Conservation (phyloP, 1,139 yeast species). For the Yamadazyma jaroonii region DNA sequence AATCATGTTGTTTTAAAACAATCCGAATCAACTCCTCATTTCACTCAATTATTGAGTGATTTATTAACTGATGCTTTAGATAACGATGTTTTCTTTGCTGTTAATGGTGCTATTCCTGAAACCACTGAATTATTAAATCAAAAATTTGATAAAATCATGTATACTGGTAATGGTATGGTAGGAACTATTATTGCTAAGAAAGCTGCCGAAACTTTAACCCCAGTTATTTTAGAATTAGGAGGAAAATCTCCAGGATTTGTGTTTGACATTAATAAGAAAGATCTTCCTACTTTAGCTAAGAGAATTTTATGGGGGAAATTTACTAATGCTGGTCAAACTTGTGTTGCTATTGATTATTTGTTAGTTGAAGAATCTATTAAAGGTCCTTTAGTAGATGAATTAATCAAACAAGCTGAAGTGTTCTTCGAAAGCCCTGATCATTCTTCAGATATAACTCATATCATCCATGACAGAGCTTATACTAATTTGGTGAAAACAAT, state of each 20-base stretch:
- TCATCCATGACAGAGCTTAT: conserved; percentile 62
- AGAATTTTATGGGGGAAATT: conserved; percentile 79
- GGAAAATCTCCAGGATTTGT: conserved; percentile 89
- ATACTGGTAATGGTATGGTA: conserved; percentile 78
- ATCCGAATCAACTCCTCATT: conserved; percentile 69
- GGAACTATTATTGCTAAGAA: conserved; percentile 77
- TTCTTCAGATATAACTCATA: conserved; percentile 53
- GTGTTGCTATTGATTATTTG: conserved; percentile 85
- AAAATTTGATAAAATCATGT: conserved; percentile 78
- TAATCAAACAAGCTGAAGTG: conserved; percentile 38
- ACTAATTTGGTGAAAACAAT: conserved; percentile 48
- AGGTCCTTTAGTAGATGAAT: conserved; percentile 47
- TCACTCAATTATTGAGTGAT: conserved; percentile 53
- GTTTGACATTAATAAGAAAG: conserved; percentile 44
- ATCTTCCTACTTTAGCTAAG: conserved; percentile 54
- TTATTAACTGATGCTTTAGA: conserved; percentile 55
- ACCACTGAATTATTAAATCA: conserved; percentile 63
- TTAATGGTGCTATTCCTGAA: conserved; percentile 75
- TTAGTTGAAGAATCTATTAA: conserved; percentile 60
- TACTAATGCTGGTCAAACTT: conserved; percentile 84
- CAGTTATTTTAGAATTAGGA: conserved; percentile 80
- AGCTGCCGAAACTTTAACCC: conserved; percentile 84
- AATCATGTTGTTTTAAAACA: conserved; percentile 81
- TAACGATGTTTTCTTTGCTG: conserved; percentile 55
- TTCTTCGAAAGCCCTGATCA: conserved; percentile 30